Conservation (phyloP, 805 yeast genomes). For the Maudiozyma bulderi region DNA sequence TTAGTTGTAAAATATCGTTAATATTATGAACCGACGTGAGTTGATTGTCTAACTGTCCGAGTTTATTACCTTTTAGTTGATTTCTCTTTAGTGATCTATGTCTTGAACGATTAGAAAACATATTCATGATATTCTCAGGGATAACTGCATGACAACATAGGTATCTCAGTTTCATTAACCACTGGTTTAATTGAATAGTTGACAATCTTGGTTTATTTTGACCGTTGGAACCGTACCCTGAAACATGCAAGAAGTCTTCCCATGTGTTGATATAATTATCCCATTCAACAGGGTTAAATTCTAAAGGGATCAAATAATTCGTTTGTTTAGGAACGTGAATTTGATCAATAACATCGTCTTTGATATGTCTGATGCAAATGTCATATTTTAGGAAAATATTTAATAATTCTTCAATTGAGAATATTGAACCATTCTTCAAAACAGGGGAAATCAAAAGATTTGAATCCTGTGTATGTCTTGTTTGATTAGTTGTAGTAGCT, state of each 20-base stretch:
- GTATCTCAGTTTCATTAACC: conserved; percentile 65
- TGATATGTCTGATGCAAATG: conserved; percentile 62
- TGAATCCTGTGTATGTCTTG: neutral
- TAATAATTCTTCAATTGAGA: conserved; percentile 35
- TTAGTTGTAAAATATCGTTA: conserved; percentile 56
- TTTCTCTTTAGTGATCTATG: neutral
- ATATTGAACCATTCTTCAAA: conserved; percentile 15
- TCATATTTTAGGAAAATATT: conserved; percentile 46
- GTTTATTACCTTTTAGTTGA: neutral
- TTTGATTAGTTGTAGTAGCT: no score
- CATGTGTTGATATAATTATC: conserved; percentile 65
- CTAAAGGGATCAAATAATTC: conserved; percentile 57
- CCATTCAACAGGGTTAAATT: conserved; percentile 76
- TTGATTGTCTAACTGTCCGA: conserved; percentile 2
- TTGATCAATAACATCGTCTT: conserved; percentile 69
- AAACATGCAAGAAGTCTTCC: conserved; percentile 48
- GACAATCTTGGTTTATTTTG: conserved; percentile 44
- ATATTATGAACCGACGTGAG: conserved; percentile 28
- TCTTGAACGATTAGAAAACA: neutral
- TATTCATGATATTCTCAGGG: conserved; percentile 13
- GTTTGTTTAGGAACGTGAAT: conserved; percentile 71
- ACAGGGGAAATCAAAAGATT: neutral
- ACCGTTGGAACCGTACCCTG: conserved; percentile 40
- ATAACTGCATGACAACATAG: conserved; percentile 70
- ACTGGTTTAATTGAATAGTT: conserved; percentile 48